Conservation (phyloP, 768 basidiomycete species). For the Mycena capillaripes region DNA sequence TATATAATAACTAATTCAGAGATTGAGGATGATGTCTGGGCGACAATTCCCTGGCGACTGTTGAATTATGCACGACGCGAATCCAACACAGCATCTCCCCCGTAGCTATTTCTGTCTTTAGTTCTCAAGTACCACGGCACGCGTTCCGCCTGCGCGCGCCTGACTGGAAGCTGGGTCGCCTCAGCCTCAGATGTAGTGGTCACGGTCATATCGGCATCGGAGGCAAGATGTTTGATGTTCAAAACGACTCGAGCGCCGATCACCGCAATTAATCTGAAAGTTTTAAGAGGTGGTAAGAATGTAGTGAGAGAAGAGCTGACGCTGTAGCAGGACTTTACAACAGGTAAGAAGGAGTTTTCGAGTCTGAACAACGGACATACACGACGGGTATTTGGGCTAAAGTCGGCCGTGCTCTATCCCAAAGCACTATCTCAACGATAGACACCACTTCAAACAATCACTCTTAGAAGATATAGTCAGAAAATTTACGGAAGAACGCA, state of each 20-base stretch:
- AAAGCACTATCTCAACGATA: slow-evolving; percentile 15
- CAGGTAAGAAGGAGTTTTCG: neutral
- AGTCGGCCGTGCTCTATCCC: slow-evolving; percentile 16
- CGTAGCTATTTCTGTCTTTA: neutral
- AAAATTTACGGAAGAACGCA: neutral
- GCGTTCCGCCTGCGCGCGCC: neutral
- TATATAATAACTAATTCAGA: too few relatives aligned
- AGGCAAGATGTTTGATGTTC: slow-evolving; percentile 1
- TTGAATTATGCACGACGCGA: neutral
- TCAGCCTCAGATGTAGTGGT: neutral
- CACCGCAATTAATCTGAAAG: slow-evolving; percentile 17
- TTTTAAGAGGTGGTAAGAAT: neutral
- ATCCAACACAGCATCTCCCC: neutral
- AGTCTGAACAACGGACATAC: neutral
- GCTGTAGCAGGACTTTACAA: slow-evolving; percentile 9
- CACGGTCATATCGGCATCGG: neutral
- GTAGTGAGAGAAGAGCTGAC: neutral
- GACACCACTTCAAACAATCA: neutral
- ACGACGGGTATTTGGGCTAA: slow-evolving; percentile 21
- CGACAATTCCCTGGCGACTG: too few relatives aligned
- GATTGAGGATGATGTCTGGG: too few relatives aligned
- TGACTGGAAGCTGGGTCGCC: neutral
- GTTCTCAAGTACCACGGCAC: slow-evolving; percentile 19
- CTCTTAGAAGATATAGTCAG: neutral
- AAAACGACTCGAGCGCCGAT: slow-evolving; percentile 19